Percentiles rank a stretch among this genome's conserved stretches.
phyloP scores from a whole-genome alignment of 1,284 basidiomycete genomes.

The Rhodotorula mucilaginosa region DNA sequence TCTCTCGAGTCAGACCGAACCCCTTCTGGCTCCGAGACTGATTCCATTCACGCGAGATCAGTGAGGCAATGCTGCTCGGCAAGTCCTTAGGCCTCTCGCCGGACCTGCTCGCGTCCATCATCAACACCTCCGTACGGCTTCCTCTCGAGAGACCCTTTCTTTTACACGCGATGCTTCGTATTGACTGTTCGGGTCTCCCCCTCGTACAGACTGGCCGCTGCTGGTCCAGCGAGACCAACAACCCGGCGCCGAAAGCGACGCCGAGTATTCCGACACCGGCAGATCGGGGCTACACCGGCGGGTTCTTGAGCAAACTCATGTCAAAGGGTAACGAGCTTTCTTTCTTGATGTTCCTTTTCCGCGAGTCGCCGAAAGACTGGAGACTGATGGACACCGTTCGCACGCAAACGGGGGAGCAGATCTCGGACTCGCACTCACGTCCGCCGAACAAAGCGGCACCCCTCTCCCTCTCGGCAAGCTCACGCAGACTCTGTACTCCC shows the following conservation, averaged over 20 bases:
- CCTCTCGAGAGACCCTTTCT: background rate
- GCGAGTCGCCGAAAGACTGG: too few relatives aligned
- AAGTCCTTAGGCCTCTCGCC: constrained; percentile 71
- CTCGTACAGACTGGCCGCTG: constrained; percentile 53
- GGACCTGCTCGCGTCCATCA: constrained; percentile 69
- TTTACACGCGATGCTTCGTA: too few relatives aligned
- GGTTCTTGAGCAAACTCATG: constrained; percentile 77
- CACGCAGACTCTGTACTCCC: constrained; percentile 55
- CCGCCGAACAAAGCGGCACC: constrained; percentile 65
- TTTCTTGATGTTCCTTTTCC: too few relatives aligned
- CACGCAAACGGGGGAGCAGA: constrained; percentile 53
- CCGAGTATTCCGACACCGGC: constrained; percentile 58
- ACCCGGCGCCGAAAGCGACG: constrained; percentile 74
- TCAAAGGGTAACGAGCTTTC: constrained; percentile 58
- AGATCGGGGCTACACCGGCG: constrained; percentile 71
- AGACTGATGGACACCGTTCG: background rate
- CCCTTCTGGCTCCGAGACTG: background rate
- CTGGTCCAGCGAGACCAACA: constrained; percentile 82
- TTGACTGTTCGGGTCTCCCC: background rate
- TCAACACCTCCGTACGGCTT: constrained; percentile 74
- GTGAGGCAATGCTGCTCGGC: constrained; percentile 80
- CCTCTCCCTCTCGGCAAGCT: constrained; percentile 65
- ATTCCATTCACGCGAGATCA: background rate
- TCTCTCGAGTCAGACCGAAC: background rate
- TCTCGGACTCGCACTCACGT: constrained; percentile 65